Conservation (phyloP, 768 basidiomycete species). For the Suillus ampliporus region DNA sequence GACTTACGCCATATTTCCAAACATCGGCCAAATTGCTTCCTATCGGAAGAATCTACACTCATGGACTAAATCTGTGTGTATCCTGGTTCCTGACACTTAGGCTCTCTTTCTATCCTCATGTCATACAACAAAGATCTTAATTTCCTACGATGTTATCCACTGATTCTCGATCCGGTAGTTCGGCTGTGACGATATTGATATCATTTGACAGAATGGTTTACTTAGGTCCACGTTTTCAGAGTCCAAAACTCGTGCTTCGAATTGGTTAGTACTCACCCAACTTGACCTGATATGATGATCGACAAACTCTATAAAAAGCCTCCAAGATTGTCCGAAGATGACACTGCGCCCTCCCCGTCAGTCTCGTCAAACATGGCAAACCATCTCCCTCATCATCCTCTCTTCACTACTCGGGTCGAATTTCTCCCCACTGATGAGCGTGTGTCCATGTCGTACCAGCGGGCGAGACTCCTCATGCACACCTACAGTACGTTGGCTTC, state of each 20-base stretch:
- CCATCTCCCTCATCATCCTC: conserved; percentile 40
- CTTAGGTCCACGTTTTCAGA: conserved; percentile 16
- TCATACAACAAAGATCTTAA: conserved; percentile 15
- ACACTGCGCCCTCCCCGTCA: conserved; percentile 3
- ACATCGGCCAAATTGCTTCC: conserved; percentile 21
- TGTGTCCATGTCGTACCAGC: conserved; percentile 54
- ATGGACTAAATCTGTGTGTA: conserved; percentile 18
- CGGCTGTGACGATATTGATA: conserved; percentile 21
- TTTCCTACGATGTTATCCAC: conserved; percentile 19
- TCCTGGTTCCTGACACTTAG: conserved; percentile 18
- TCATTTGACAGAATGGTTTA: conserved; percentile 18
- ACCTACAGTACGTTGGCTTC: conserved; percentile 48
- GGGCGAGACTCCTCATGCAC: conserved; percentile 54
- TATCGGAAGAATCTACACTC: conserved; percentile 17
- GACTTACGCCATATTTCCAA: conserved; percentile 11
- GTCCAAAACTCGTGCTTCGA: conserved; percentile 14
- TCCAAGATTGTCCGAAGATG: conserved; percentile 21
- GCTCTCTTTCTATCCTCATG: conserved; percentile 19
- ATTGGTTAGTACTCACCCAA: conserved; percentile 19
- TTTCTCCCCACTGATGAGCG: conserved; percentile 52
- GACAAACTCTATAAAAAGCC: conserved; percentile 27
- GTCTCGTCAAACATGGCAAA: conserved; percentile 20
- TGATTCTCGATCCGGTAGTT: conserved; percentile 22
- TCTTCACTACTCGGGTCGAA: conserved; percentile 51
- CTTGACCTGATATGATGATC: conserved; percentile 18